Conservation (phyloP, 768 basidiomycete species). For the Phanerochaete sordida region DNA sequence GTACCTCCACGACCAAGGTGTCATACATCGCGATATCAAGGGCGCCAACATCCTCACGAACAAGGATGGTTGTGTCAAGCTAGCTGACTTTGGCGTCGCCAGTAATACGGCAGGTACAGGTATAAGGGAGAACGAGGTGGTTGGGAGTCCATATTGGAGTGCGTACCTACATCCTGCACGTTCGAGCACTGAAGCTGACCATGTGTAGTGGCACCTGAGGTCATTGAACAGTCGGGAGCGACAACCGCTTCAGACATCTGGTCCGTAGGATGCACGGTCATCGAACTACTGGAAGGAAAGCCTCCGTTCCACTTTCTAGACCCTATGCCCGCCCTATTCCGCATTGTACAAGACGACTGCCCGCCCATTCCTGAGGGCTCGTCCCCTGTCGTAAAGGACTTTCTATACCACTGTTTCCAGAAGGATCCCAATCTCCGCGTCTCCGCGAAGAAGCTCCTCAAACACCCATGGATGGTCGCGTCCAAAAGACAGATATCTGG, state of each 20-base stretch:
- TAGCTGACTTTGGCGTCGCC: slow-evolving; percentile 99
- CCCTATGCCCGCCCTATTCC: slow-evolving; percentile 97
- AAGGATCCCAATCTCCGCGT: slow-evolving; percentile 95
- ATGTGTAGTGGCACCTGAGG: slow-evolving; percentile 89
- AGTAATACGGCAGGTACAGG: slow-evolving; percentile 71
- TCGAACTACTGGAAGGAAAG: slow-evolving; percentile 87
- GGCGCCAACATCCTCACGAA: slow-evolving; percentile 98
- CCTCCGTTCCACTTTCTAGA: slow-evolving; percentile 95
- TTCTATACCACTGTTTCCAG: slow-evolving; percentile 96
- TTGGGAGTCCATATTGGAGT: slow-evolving; percentile 99
- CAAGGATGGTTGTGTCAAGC: slow-evolving; percentile 96
- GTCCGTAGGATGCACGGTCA: slow-evolving; percentile 89
- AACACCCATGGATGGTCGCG: slow-evolving; percentile 95
- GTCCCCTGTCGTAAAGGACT: slow-evolving; percentile 93
- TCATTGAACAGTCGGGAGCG: slow-evolving; percentile 96
- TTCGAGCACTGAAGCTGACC: not conserved
- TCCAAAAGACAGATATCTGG: slow-evolving; percentile 69
- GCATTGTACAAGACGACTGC: slow-evolving; percentile 97
- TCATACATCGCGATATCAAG: slow-evolving; percentile 98
- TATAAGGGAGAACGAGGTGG: slow-evolving; percentile 85
- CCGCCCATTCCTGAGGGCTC: slow-evolving; percentile 96
- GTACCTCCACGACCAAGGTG: slow-evolving; percentile 98
- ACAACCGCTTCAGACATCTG: slow-evolving; percentile 98
- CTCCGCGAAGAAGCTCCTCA: slow-evolving; percentile 86
- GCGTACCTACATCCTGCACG: slow-evolving; percentile 28